Base-by-base conservation (phyloP, 2,329 filamentous ascomycete genomes). In the Apiospora kogelbergensis region DNA sequence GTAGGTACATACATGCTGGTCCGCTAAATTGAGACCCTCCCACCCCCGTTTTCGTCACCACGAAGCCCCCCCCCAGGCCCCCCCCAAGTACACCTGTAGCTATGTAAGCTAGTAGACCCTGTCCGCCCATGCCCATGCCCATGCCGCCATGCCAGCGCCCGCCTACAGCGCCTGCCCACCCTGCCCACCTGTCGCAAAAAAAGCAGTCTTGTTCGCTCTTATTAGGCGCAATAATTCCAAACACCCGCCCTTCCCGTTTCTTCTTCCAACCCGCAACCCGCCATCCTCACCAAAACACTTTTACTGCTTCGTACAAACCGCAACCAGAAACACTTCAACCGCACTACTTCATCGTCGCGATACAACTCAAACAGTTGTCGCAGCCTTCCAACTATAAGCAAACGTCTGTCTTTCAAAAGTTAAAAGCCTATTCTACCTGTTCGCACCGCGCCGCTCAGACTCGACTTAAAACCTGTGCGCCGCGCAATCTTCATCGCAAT, bases 191-290 rank as follows among this genome's bases (percentile, higher is more conserved):
- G 37, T 44, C 37, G 63, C 53, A 60, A 60, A 60, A 60, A 65
- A 65, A 65, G 40, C 37, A 44, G 13, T 26, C 6, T 20, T 41
- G 37, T 24, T 30, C 63, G 48, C 67, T 68, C 69, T 70, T 70
- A 70, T 70, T 70, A 68, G 69, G 69, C 69, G 69, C 69, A 70
- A 65, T 65, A 67, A 68, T 68, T 68, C 69, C 69, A 68, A 65
- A 68, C 67, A 60, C 69, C 67, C 64, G 46, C 40, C 30, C 33
- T 46, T 68, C 69, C 60, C 69, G 48, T 65, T 60, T 70, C 57
- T 66, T 53, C 67, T 67, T 66, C 63, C 53, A 45, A 63, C 63
- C 63, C 41, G 63, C 68, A 70, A 70, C 68, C 68, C 68, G 65
- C 68, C 45, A 57, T 26, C 40, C 42, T 26, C 63, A 65, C 37